These are phyloP conservation scores for Yamadazyma triangularis DNA, from an alignment of 1,139 yeast species.

Conservation along the genomic window DNA sequence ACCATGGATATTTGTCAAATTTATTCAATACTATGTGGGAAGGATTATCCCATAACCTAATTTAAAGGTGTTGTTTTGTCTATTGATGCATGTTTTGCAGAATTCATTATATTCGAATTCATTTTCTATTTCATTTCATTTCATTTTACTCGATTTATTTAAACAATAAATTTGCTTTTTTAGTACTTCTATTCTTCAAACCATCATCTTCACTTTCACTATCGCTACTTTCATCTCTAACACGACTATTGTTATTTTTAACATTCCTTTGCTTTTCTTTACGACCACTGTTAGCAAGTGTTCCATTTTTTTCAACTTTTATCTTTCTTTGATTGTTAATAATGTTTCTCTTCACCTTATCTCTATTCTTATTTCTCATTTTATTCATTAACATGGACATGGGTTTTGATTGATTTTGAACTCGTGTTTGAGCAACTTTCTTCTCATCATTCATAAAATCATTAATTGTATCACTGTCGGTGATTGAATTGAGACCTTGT, in stretches of 20 bases:
- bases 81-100: too few species aligned
- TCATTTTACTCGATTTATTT: background rate
- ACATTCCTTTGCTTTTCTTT: too few species aligned
- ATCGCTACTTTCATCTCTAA: background rate
- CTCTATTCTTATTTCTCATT: conserved; percentile 31
- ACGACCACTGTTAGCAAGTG: conserved; percentile 2
- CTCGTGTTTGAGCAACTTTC: conserved; percentile 9
- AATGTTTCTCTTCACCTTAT: conserved; percentile 1
- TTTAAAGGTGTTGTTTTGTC: background rate
- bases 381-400: conserved; percentile 45
- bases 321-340: background rate
- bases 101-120: too few species aligned
- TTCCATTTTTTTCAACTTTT: background rate
- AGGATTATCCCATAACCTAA: background rate
- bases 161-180: background rate
- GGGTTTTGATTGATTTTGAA: conserved; percentile 22
- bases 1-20: conserved; percentile 1
- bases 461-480: conserved; percentile 3
- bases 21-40: background rate
- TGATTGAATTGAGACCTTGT: conserved; percentile 14
- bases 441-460: conserved; percentile 3
- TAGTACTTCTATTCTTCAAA: background rate
- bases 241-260: too few species aligned
- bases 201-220: background rate
- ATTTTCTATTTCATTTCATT: background rate